phyloP scores from a whole-genome alignment of 306 rosid species.

The Rosa lucieae region DNA sequence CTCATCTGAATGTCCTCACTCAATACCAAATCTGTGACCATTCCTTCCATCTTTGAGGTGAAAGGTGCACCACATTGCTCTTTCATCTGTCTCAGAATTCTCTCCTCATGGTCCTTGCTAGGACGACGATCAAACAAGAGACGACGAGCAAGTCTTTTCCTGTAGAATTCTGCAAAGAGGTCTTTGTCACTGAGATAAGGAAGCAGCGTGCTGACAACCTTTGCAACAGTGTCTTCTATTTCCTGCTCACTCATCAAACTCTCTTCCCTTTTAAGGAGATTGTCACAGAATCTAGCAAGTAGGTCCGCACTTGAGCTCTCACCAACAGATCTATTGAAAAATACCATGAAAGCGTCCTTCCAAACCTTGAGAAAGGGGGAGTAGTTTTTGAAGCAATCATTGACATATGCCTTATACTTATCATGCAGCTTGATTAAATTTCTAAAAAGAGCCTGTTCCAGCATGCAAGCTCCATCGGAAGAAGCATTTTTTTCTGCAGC shows the following conservation, averaged over 20 bases:
- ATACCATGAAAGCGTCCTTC: slow-evolving; percentile 60
- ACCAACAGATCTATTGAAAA: slow-evolving; percentile 54
- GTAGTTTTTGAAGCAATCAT: slow-evolving; percentile 50
- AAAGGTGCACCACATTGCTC: too few relatives aligned
- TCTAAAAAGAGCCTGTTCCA: slow-evolving; percentile 59
- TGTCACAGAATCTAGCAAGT: slow-evolving; percentile 63
- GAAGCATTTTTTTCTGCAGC: slow-evolving; percentile 41
- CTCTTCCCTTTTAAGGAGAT: slow-evolving; percentile 59
- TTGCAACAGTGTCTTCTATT: slow-evolving; percentile 59
- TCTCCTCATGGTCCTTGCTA: too few relatives aligned
- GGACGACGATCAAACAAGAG: too few relatives aligned
- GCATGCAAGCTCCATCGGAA: slow-evolving; percentile 40
- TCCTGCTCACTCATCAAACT: slow-evolving; percentile 59
- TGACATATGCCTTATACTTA: slow-evolving; percentile 53
- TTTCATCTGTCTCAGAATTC: too few relatives aligned
- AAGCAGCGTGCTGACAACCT: slow-evolving; percentile 31
- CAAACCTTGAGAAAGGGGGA: slow-evolving; percentile 59
- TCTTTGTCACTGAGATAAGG: too few relatives aligned
- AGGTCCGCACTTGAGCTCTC: slow-evolving; percentile 64
- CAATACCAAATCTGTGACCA: too few relatives aligned
- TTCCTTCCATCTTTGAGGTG: too few relatives aligned
- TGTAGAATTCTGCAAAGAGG: too few relatives aligned
- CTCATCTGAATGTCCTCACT: too few relatives aligned
- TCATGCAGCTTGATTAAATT: slow-evolving; percentile 60
- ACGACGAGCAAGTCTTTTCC: too few relatives aligned